Conservation (phyloP, 352 stramenopile genomes). For the Phytophthora pinifolia region DNA sequence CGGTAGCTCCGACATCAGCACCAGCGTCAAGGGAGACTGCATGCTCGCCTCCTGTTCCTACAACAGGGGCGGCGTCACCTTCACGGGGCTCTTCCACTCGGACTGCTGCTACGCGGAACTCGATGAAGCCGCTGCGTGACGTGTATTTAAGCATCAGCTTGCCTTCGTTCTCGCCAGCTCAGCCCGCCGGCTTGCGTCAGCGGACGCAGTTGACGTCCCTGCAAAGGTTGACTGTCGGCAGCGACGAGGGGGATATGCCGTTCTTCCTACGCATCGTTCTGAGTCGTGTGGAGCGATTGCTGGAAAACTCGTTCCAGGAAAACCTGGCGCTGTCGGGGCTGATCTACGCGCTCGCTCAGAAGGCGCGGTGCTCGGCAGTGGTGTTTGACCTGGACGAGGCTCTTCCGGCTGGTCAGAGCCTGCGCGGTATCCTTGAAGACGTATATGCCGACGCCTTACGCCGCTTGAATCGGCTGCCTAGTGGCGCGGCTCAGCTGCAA, state of each 20-base stretch:
- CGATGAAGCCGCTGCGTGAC: constrained; percentile 68
- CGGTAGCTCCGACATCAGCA: constrained; percentile 6
- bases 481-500: constrained; percentile 42
- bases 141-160: constrained; percentile 68
- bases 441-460: constrained; percentile 68
- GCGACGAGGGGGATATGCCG: constrained; percentile 26
- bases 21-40: constrained; percentile 2
- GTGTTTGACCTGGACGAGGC: constrained; percentile 61
- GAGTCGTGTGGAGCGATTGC: constrained; percentile 66
- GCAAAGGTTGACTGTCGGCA: constrained; percentile 15
- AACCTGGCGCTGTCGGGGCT: constrained; percentile 82
- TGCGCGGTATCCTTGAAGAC: constrained; percentile 82
- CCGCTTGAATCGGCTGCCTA: constrained; percentile 59
- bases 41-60: constrained; percentile 2
- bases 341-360: constrained; percentile 71
- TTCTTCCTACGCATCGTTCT: constrained; percentile 79
- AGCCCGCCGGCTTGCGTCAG: constrained; percentile 32
- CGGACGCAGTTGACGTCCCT: constrained; percentile 24
- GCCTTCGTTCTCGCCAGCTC: constrained; percentile 67
- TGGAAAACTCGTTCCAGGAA: constrained; percentile 85
- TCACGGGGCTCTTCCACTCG: constrained; percentile 36
- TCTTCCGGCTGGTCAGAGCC: constrained; percentile 40
- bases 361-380: constrained; percentile 42
- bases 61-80: constrained; percentile 5
- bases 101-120: constrained; percentile 56